Evolutionary conservation across 257 asterid genomes (phyloP).

Genomic region (Capsicum baccatum): DNA sequence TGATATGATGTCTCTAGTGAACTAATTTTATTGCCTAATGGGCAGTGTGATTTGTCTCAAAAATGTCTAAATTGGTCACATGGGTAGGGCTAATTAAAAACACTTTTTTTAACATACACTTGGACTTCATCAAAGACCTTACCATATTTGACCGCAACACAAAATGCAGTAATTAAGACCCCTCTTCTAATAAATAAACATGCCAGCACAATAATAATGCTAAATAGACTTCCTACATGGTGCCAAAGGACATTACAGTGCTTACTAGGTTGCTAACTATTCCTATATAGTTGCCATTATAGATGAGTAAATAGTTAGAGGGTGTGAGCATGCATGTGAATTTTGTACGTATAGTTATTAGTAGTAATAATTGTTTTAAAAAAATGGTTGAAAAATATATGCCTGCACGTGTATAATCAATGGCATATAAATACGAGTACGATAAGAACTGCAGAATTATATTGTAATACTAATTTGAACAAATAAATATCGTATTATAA

Average conservation of each 20-base stretch:
- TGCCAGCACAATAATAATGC: not conserved
- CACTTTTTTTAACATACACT: not conserved
- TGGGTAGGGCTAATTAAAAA: not conserved
- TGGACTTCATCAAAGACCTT: not conserved
- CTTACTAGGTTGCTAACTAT: not conserved
- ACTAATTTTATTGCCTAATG: not conserved
- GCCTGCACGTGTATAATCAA: not conserved
- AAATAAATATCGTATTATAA: not conserved
- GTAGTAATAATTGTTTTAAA: not conserved
- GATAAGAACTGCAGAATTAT: not conserved
- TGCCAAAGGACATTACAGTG: not conserved
- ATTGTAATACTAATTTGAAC: not conserved
- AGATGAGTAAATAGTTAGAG: not conserved
- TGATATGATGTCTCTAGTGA: not conserved
- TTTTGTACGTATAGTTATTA: not conserved
- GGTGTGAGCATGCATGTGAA: not conserved
- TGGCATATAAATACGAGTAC: not conserved
- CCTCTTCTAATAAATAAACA: not conserved
- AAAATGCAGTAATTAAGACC: not conserved
- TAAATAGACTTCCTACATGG: not conserved
- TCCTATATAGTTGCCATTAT: not conserved
- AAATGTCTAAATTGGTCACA: not conserved
- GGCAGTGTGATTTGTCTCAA: slow-evolving; percentile 8
- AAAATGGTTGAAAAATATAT: not conserved
- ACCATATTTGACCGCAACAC: not conserved